Base-by-base conservation (phyloP, 192 early-diverging fungal species). In the Linnemannia schmuckeri region DNA sequence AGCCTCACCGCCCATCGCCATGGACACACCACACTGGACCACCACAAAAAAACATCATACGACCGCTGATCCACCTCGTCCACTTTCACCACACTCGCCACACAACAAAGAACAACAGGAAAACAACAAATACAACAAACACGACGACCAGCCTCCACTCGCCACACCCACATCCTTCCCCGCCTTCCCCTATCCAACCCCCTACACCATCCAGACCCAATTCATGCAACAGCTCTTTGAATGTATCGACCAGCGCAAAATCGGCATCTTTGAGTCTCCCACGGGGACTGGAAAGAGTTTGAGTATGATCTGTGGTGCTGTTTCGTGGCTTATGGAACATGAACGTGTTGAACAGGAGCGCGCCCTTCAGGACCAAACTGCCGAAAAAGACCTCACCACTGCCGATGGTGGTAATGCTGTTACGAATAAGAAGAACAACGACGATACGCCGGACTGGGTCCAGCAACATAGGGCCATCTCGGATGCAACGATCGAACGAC, bases 231-330 rank as follows among this genome's bases (percentile, higher is more conserved):
- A 87, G 35, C 83, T 98, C 55, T 97, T 96, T 82, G 87, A 93
- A 44, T 91, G 92, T 13, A 89, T 97, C 24, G 93, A 96, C 44
- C 66, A 91, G 24, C 82, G 91, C 10, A 91, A 95, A 70, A 90
- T 99, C 66, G 94, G 93, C 27, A 93, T 99, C 18, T 96, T 99
- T 77, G 97, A 99, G 86, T 95, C 94, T 38, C 97, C 97, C 20
- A 99, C 97, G 13, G 97, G 97, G 2, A 99, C 97, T 1, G 97
- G 98, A 42, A 99, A 99, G 89, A 96, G 96, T 40, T 91, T 99
- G 9, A 95, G 94, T 74, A 89, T 99, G 41, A 94, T 98, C 42
- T 97, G 96, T 89, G 96, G 96, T 0, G 91, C 96, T 3, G 79
- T 98, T 24, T 93, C 90, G 42, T 99, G 98, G 98, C 91, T 97